Conservation (phyloP, 129 eudicot species). For the Flaveria ramosissima region DNA sequence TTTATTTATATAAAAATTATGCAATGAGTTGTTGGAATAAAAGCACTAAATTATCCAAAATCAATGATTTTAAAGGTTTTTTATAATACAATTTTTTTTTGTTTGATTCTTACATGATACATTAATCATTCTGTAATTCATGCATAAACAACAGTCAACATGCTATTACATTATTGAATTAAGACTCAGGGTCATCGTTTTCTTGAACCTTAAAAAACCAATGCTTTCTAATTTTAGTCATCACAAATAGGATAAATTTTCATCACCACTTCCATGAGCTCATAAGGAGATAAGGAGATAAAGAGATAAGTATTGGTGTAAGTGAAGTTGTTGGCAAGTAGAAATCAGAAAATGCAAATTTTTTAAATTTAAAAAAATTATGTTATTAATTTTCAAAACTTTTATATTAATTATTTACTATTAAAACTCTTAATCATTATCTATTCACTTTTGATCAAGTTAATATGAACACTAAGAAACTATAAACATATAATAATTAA, state of each 20-base stretch:
- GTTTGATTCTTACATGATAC: neutral
- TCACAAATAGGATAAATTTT: neutral
- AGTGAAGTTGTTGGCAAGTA: neutral
- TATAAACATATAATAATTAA: no score
- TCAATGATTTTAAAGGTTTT: no score
- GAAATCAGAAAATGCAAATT: neutral
- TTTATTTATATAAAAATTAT: no score
- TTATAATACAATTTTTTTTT: no score
- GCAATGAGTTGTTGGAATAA: no score
- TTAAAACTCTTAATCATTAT: no score
- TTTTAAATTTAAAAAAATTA: neutral
- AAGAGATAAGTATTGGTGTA: neutral
- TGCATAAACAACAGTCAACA: neutral
- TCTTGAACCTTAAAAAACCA: neutral
- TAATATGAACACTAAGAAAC: neutral
- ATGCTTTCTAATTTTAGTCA: neutral
- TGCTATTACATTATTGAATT: neutral
- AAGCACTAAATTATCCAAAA: neutral
- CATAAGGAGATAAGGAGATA: neutral
- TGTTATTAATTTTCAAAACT: neutral
- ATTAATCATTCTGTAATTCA: no score
- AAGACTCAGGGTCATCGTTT: neutral
- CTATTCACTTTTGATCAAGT: neutral
- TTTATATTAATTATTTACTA: no score
- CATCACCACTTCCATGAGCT: neutral